These are phyloP conservation scores for Nemania diffusa DNA, from an alignment of 2,329 filamentous ascomycete species.

Conservation along the genomic window DNA sequence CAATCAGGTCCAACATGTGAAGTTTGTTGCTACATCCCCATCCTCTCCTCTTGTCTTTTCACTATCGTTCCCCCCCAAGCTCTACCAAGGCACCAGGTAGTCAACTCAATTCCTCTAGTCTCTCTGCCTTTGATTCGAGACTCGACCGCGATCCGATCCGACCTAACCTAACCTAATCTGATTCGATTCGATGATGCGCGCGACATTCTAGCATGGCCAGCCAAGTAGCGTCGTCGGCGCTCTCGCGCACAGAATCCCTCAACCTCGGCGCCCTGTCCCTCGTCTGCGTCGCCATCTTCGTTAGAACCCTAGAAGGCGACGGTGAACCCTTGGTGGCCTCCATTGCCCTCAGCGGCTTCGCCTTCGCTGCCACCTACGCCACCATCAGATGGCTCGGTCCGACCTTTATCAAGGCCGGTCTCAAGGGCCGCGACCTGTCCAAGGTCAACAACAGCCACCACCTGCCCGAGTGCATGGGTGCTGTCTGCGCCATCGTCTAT, in stretches of 20 bases:
- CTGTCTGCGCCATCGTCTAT: constrained; percentile 91
- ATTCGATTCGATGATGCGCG: constrained; percentile 30
- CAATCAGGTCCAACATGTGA: constrained; percentile 31
- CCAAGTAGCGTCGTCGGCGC: constrained; percentile 49
- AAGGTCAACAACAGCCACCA: constrained; percentile 68
- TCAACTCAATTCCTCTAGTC: not conserved
- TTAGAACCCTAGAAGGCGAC: constrained; percentile 80
- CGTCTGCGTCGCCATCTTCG: constrained; percentile 77
- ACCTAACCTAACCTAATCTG: not conserved
- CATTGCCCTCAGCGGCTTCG: constrained; percentile 84
- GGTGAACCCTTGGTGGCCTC: constrained; percentile 91
- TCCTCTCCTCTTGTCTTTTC: not conserved
- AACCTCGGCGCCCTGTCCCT: constrained; percentile 70
- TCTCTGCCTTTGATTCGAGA: not conserved
- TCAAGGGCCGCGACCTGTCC: constrained; percentile 90
- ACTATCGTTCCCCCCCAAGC: not conserved
- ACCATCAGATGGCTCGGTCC: constrained; percentile 94
- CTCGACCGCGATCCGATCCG: not conserved
- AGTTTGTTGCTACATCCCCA: not conserved
- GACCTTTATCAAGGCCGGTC: constrained; percentile 85
- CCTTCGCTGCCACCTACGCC: constrained; percentile 83
- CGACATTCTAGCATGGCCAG: constrained; percentile 40
- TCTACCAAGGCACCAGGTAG: not conserved
- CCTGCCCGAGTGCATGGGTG: constrained; percentile 93
- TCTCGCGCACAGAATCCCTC: constrained; percentile 65